Conservation (phyloP, 2,329 filamentous ascomycete species). For the Epichloe brachyelytri region DNA sequence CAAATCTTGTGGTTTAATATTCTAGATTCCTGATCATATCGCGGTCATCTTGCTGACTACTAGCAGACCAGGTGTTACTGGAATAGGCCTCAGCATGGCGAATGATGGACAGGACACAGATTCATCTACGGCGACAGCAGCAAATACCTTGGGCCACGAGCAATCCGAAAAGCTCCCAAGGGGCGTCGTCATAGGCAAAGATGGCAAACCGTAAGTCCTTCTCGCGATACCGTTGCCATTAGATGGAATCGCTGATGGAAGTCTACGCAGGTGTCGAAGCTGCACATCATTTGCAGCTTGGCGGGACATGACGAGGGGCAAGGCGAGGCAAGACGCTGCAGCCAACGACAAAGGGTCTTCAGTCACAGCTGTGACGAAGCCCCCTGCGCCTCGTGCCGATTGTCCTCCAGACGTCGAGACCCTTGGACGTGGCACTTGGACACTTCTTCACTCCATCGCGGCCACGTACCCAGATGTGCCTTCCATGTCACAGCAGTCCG, state of each 20-base stretch:
- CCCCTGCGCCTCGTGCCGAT: constrained; percentile 38
- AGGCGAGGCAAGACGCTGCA: constrained; percentile 8
- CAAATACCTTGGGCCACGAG: constrained; percentile 13
- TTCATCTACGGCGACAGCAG: constrained; percentile 9
- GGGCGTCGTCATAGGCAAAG: constrained; percentile 62
- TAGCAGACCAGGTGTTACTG: neutral
- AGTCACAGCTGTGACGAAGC: constrained; percentile 18
- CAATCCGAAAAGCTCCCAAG: constrained; percentile 48
- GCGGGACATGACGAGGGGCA: constrained; percentile 17
- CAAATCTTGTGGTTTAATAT: neutral
- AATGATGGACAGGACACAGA: constrained; percentile 22
- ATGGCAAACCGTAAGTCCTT: constrained; percentile 66
- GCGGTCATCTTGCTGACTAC: neutral
- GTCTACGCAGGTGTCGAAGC: constrained; percentile 18
- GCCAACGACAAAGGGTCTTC: constrained; percentile 9
- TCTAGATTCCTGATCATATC: neutral
- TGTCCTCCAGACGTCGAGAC: constrained; percentile 85
- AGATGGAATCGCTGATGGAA: neutral
- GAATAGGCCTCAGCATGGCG: constrained; percentile 20
- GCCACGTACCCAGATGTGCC: constrained; percentile 70
- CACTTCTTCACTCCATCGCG: constrained; percentile 80
- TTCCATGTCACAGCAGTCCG: constrained; percentile 53
- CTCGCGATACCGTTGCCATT: neutral
- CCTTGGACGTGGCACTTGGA: constrained; percentile 85
- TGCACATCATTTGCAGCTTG: constrained; percentile 21